A percentile compares a stretch with the other conserved stretches of the same genome.
Evolutionary conservation across 257 asterid species (phyloP).

Genomic region (Solanum clarkiae): DNA sequence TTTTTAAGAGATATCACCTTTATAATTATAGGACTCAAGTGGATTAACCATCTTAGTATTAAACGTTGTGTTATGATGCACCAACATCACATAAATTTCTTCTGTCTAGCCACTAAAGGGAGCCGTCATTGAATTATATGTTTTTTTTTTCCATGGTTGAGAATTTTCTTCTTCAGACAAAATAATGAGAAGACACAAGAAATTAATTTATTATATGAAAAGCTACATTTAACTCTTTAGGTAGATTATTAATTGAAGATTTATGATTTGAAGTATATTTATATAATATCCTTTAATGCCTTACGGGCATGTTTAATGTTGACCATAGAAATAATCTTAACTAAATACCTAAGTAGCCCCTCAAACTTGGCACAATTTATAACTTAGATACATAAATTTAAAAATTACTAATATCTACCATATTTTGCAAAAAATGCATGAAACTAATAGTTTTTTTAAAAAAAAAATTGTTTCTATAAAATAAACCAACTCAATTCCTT

Average conservation of each 20-base stretch:
- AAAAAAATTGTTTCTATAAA: no score
- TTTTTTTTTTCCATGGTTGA: background rate
- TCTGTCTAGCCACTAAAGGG: background rate
- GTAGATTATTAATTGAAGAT: background rate
- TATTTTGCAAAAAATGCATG: no score
- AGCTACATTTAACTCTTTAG: background rate
- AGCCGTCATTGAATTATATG: background rate
- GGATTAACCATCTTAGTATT: background rate
- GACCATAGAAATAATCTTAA: background rate
- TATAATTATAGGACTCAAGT: background rate
- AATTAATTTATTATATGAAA: background rate
- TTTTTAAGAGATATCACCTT: background rate
- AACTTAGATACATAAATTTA: background rate
- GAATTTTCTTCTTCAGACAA: background rate
- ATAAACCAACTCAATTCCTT: background rate
- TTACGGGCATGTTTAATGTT: background rate
- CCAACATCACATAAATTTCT: background rate
- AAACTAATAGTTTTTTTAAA: no score
- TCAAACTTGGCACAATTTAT: background rate
- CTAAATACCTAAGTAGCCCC: background rate
- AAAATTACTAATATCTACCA: background rate
- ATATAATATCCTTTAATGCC: no score
- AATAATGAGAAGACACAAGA: background rate
- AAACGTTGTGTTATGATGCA: background rate
- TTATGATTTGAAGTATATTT: no score